Evolutionary conservation across 2,329 filamentous ascomycete species (phyloP), one percentile per base, ranked within the genome.

Genomic region (Beauveria asiatica): DNA sequence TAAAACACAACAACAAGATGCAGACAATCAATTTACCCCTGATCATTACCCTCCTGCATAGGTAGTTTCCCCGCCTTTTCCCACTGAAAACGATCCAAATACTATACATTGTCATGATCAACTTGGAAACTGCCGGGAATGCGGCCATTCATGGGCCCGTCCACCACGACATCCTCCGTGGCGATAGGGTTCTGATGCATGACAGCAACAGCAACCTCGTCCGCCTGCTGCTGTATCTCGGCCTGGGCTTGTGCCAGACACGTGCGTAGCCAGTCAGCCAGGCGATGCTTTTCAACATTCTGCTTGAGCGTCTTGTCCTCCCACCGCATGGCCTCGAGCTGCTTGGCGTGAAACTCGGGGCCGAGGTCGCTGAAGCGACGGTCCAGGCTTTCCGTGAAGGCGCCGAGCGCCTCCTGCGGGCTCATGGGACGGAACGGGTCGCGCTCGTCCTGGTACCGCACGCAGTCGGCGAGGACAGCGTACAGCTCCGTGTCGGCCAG

Each of bases 281-380:
- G 79, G 42, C 85, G 80, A 61, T 84, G 80, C 70, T 86, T 86
- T 60, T 88, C 82, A 21, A 94, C 78, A 69, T 84, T 84, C 55
- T 80, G 78, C 56, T 78, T 75, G 44, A 97, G 77, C 11, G 82
- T 70, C 62, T 81, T 79, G 68, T 93, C 88, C 73, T 96, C 92
- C 61, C 80, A 79, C 61, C 83, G 78, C 75, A 94, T 88, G 61
- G 90, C 89, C 27, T 85, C 82, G 30, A 87, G 75, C 61, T 96
- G 81, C 61, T 85, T 86, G 61, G 84, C 79, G 61, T 85, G 81
- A 66, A 89, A 81, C 48, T 83, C 81, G 46, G 85, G 81, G 61
- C 87, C 83, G 67, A 86, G 80, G 48, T 77, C 72, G 68, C 76
- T 73, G 74, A 85, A 84, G 56, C 85, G 80, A 61, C 83, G 76